A percentile compares a stretch with the other conserved stretches of the same genome.
Evolutionary conservation across 805 yeast genomes (phyloP).

Genomic region (Tetrapisispora taiwanensis): DNA sequence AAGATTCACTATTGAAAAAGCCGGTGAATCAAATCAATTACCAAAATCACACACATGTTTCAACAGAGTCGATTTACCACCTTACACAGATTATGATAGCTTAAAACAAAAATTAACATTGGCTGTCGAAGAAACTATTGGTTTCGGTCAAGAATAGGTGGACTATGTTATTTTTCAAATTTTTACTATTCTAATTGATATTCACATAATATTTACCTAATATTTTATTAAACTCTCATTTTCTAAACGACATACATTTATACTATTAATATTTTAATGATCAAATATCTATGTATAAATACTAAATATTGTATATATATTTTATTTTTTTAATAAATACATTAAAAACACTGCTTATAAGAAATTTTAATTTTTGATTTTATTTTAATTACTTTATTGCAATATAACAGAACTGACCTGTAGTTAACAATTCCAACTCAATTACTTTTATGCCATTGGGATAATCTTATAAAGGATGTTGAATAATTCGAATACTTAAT

Average conservation of each 20-base stretch:
- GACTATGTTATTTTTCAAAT: neutral
- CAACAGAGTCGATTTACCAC: conserved; percentile 97
- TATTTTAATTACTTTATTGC: no score
- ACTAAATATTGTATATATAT: neutral
- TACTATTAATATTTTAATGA: neutral
- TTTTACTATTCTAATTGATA: neutral
- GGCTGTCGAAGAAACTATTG: conserved; percentile 98
- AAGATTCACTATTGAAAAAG: conserved; percentile 93
- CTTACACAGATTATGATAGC: conserved; percentile 73
- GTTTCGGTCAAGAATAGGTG: conserved; percentile 86
- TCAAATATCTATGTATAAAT: neutral
- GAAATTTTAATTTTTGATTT: neutral
- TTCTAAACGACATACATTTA: neutral
- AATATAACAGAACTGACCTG: no score
- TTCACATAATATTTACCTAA: neutral
- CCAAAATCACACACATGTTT: conserved; percentile 98
- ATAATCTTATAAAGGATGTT: no score
- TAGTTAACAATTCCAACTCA: no score
- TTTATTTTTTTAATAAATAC: neutral
- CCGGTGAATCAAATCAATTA: conserved; percentile 84
- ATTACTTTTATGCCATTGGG: no score
- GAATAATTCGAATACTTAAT: no score
- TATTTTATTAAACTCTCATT: neutral
- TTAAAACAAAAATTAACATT: conserved; percentile 82
- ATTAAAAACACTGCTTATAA: neutral